Evolutionary conservation across 371 early-diverging fungal species (phyloP).

Genomic region (Smittium culicis): DNA sequence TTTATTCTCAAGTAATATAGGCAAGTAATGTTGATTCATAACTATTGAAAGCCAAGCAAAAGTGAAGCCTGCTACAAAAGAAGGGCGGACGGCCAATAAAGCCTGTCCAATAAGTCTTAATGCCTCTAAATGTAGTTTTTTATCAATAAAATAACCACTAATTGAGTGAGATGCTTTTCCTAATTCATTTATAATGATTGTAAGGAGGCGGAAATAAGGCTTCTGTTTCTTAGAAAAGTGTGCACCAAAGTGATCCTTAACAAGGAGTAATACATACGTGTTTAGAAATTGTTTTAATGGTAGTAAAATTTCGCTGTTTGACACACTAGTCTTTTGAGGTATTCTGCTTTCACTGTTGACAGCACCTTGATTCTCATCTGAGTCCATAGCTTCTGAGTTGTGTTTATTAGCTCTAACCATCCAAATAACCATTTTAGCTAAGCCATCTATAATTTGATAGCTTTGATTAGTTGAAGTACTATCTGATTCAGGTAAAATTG

Average conservation of each 20-base stretch:
- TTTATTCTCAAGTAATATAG: constrained; percentile 60
- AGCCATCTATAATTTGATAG: neutral
- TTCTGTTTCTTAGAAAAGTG: constrained; percentile 61
- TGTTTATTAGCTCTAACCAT: constrained; percentile 19
- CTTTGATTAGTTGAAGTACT: neutral
- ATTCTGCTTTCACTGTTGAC: neutral
- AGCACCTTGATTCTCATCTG: neutral
- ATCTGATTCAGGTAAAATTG: neutral
- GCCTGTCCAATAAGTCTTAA: constrained; percentile 43
- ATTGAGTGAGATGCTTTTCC: constrained; percentile 31
- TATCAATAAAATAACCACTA: neutral
- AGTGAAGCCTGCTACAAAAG: constrained; percentile 83
- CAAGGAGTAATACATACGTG: constrained; percentile 65
- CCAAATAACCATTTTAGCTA: constrained; percentile 3
- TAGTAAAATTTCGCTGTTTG: neutral
- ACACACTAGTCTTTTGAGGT: neutral
- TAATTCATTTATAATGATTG: constrained; percentile 67
- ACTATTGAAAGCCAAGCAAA: constrained; percentile 94
- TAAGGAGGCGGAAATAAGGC: constrained; percentile 81
- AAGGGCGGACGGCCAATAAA: constrained; percentile 70
- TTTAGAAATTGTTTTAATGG: constrained; percentile 43
- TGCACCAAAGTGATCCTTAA: constrained; percentile 68
- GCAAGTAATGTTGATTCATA: constrained; percentile 84
- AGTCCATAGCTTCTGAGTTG: constrained; percentile 14
- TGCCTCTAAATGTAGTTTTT: neutral